phyloP scores from a whole-genome alignment of 2,329 filamentous ascomycete species.

The Colletotrichum eremochloae region DNA sequence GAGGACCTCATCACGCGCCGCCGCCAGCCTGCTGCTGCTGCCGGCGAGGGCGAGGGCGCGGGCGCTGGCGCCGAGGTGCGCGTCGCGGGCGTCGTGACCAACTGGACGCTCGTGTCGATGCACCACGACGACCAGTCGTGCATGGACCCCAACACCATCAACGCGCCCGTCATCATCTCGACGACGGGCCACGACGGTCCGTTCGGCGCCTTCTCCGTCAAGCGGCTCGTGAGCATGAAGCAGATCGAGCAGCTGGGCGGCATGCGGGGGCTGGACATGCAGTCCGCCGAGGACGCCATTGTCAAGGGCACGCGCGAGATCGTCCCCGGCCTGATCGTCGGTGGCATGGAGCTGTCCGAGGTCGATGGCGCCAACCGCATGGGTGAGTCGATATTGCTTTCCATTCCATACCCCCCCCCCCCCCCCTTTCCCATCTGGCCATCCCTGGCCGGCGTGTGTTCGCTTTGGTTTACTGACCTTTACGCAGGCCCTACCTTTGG shows the following conservation, averaged over 20 bases:
- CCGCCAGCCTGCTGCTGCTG: too few species aligned
- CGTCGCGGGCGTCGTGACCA: constrained; percentile 91
- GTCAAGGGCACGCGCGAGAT: constrained; percentile 93
- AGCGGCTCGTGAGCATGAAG: constrained; percentile 91
- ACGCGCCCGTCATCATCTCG: constrained; percentile 87
- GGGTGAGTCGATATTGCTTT: constrained; percentile 60
- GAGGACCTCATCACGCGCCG: constrained; percentile 92
- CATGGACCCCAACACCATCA: constrained; percentile 99
- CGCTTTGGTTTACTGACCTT: constrained; percentile 1
- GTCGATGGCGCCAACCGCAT: constrained; percentile 93
- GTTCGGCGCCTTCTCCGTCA: constrained; percentile 91
- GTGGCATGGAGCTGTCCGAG: constrained; percentile 93
- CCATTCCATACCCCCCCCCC: too few species aligned
- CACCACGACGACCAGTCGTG: constrained; percentile 91
- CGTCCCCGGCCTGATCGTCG: constrained; percentile 89
- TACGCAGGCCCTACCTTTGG: constrained; percentile 66
- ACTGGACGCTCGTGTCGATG: constrained; percentile 93
- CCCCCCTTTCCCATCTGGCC: too few species aligned
- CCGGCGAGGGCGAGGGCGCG: constrained; percentile 55
- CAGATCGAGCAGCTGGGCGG: constrained; percentile 86
- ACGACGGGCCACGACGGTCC: constrained; percentile 93
- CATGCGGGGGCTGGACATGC: constrained; percentile 96
- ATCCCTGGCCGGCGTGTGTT: too few species aligned
- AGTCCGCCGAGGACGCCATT: constrained; percentile 90
- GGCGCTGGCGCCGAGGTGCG: constrained; percentile 60